phyloP scores from a whole-genome alignment of 768 basidiomycete species.

The Mycena polygramma region DNA sequence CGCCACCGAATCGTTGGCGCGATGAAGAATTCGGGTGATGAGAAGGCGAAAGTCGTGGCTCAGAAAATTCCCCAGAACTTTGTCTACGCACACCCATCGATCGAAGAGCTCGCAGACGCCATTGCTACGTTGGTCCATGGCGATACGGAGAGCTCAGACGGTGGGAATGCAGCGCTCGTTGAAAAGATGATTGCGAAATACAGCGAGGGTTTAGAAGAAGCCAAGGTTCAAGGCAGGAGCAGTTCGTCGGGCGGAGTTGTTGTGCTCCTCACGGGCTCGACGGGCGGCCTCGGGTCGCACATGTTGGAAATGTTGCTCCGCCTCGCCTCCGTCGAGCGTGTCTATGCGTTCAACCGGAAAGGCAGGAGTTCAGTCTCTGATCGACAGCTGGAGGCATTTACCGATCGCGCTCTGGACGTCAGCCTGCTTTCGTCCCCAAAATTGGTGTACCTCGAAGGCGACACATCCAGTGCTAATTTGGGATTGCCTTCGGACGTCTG shows the following conservation, averaged over 20 bases:
- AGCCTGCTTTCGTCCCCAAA: conserved; percentile 20
- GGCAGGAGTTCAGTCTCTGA: conserved; percentile 5
- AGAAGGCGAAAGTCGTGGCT: conserved; percentile 10
- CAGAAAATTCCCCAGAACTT: conserved; percentile 50
- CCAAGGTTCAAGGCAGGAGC: conserved; percentile 35
- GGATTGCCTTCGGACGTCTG: conserved; percentile 41
- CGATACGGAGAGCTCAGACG: not conserved
- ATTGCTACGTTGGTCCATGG: conserved; percentile 38
- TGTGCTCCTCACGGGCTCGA: conserved; percentile 50
- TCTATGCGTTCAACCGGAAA: conserved; percentile 52
- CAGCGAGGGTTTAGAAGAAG: conserved; percentile 39
- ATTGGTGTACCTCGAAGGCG: conserved; percentile 46
- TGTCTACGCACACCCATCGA: conserved; percentile 60
- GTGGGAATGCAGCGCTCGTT: conserved; percentile 35
- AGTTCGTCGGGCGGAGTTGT: conserved; percentile 32
- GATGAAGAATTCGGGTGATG: conserved; percentile 36
- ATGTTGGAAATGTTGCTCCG: conserved; percentile 37
- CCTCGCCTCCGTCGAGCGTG: conserved; percentile 30
- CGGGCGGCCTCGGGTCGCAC: conserved; percentile 50
- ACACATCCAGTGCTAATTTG: conserved; percentile 39
- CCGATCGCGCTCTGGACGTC: conserved; percentile 26
- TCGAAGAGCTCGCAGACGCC: conserved; percentile 47
- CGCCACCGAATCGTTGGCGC: conserved; percentile 54
- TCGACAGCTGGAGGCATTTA: conserved; percentile 26
- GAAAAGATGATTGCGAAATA: conserved; percentile 56